A percentile compares a stretch with the other conserved stretches of the same genome.
These are phyloP conservation scores for Curvularia lunata DNA, from an alignment of 2,329 filamentous ascomycete genomes.

Conservation along the genomic window DNA sequence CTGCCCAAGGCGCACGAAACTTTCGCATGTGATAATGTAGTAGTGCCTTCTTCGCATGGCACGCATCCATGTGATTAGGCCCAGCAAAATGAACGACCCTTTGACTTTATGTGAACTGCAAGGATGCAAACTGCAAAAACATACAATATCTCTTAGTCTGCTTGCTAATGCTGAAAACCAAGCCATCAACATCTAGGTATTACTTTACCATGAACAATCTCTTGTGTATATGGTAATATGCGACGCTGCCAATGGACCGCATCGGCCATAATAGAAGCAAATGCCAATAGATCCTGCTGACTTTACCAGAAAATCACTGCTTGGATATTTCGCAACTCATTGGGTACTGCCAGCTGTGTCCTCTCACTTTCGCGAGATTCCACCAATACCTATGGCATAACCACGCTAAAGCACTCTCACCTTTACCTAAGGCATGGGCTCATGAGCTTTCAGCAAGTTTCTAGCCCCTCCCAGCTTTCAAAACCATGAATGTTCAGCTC, in stretches of 20 bases:
- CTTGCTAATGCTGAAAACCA: not conserved
- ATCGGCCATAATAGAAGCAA: too few relatives aligned
- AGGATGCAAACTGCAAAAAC: not conserved
- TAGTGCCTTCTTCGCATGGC: not conserved
- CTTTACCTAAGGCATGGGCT: constrained; percentile 1
- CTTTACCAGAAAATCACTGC: too few relatives aligned
- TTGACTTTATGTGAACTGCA: not conserved
- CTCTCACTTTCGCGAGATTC: too few relatives aligned
- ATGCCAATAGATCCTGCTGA: too few relatives aligned
- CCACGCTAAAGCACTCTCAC: not conserved
- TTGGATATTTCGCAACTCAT: too few relatives aligned
- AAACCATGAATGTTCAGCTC: too few relatives aligned
- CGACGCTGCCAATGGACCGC: too few relatives aligned
- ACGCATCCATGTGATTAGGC: not conserved
- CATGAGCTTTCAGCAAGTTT: not conserved
- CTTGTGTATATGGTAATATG: not conserved
- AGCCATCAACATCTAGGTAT: not conserved
- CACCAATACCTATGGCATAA: too few relatives aligned
- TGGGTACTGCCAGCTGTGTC: too few relatives aligned
- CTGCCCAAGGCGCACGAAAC: not conserved
- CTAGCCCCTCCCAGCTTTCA: not conserved
- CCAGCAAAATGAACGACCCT: not conserved
- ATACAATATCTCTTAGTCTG: not conserved
- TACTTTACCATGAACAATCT: not conserved
- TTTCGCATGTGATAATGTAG: constrained; percentile 8